Evolutionary conservation across 2,329 filamentous ascomycete species (phyloP), one percentile per base, ranked within the genome.

Genomic region (Ophiocordyceps camponoti-leonardi): DNA sequence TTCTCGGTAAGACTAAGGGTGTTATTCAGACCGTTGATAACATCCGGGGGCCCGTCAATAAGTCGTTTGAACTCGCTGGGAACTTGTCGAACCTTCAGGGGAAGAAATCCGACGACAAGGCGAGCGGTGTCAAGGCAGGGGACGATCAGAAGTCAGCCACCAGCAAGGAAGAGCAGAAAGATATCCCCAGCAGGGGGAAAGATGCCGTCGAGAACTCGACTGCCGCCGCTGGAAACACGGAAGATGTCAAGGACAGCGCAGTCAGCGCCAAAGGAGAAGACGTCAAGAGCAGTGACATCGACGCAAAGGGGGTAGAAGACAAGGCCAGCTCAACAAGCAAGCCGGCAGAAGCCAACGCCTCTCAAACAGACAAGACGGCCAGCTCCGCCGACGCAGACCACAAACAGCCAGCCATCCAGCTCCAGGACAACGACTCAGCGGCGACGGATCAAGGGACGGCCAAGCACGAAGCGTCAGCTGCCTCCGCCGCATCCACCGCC

Each of bases 1-100:
- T 57, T n/a, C 51, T 56, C 47, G 56, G 54, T 22, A 57, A 58
- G 30, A 53, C 54, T 19, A 58, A 58, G 41, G 49, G 51, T 11
- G 55, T 54, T 19, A 49, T 55, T 18, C 50, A 57, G 6, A 45
- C 49, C 4, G 48, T 44, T 16, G 42, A 46, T 28, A 49, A 43
- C 16, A 40, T 49, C 16, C 35, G 48, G 19, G 42, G 47, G 47
- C 53, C 55, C 16, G 54, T 58, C 10, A 56, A 52, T 16, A 52
- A 56, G 12, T 47, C 31, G 8, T 37, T 46, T 10, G 30, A 40
- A 16, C 22, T 44, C 11, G 33, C 43, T 11, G 20, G 31, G 11
- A 26, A 26, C 23, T 26, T 26, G 23, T 5, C 23, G 23, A 44
- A 23, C 13, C 22, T 44, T n/a, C 31, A 35, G 31, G 31, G 43